Conservation (phyloP, 164 flowering plant species). For the Amborella trichopoda region DNA sequence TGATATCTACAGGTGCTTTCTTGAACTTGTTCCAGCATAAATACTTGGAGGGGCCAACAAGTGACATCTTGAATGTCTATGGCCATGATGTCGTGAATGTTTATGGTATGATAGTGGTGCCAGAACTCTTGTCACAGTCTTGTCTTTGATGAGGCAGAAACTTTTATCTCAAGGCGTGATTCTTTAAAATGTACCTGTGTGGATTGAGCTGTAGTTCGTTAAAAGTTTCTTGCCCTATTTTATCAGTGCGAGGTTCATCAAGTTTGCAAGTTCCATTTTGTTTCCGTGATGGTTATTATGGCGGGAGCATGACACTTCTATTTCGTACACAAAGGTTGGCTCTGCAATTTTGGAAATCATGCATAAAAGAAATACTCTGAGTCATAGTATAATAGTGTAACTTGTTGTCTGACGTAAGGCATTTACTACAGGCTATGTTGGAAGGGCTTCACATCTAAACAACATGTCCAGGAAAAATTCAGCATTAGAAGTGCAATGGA, state of each 20-base stretch:
- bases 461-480: slow-evolving; percentile 4
- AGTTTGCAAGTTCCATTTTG: slow-evolving; percentile 13
- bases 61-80: too few relatives aligned
- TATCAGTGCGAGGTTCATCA: slow-evolving; percentile 9
- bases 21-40: too few relatives aligned
- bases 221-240: slow-evolving; percentile 14
- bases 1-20: too few relatives aligned
- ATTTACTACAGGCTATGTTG: slow-evolving; percentile 17
- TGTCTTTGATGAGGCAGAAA: slow-evolving; percentile 1
- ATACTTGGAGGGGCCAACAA: too few relatives aligned
- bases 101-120: too few relatives aligned
- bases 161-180: neutral
- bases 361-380: neutral
- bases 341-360: neutral
- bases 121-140: too few relatives aligned
- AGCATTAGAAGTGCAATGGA: slow-evolving; percentile 52
- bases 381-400: neutral
- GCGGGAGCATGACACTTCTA: slow-evolving; percentile 6
- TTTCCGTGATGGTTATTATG: slow-evolving; percentile 6
- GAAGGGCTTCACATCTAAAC: slow-evolving; percentile 9
- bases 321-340: slow-evolving; percentile 26
- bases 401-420: neutral
- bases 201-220: slow-evolving; percentile 43
- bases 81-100: too few relatives aligned
- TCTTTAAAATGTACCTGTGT: slow-evolving; percentile 29